Base-by-base conservation (phyloP, 495 filamentous ascomycete species). In the Haplographium delicatum region DNA sequence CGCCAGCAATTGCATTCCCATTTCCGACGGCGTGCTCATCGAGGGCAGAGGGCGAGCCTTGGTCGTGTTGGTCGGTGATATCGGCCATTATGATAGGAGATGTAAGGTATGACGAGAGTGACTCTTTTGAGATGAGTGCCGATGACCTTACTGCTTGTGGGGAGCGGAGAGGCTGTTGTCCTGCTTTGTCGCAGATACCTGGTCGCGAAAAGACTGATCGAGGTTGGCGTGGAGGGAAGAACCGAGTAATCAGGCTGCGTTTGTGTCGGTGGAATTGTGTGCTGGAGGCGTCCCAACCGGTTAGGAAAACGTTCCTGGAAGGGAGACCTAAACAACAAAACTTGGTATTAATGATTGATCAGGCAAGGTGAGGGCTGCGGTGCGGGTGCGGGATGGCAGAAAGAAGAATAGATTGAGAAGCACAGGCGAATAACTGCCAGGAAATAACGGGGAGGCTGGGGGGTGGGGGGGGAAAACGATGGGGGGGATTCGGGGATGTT, bases 1-100 rank as follows among this genome's bases (percentile, higher is more conserved):
- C 72, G 51, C 64, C 64, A 31, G 52, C 65, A 59, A 61, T 64
- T 44, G 67, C 60, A 62, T 70, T 84, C 66, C 82, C 81, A 72
- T 85, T 86, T 66, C 78, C 79, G 42, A 77, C 71, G 51, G 69
- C 66, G 57, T 83, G 80, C 34, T 85, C 81, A 65, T 83, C 74
- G 53, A 81, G 78, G 51, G 78, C 76, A 53, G 75, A 74, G 47
- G 80, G 73, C 48, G 76, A 75, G 33, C 69, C 75, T 62, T 78
- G 73, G 53, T 80, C 74, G 71, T 79, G 74, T 58, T 77, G 75
- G 55, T 80, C 76, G 53, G 75, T 78, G 69, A 80, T 79, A 70
- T 80, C 76, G 70, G 76, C 75, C 76, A 80, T 80, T 44, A 37
- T 64, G 38, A 22, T 45, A 44, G 34, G 37, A 27, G 44, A 16